Evolutionary conservation across 305 asterid genomes (phyloP).

Genomic region (Plantago coronopus): DNA sequence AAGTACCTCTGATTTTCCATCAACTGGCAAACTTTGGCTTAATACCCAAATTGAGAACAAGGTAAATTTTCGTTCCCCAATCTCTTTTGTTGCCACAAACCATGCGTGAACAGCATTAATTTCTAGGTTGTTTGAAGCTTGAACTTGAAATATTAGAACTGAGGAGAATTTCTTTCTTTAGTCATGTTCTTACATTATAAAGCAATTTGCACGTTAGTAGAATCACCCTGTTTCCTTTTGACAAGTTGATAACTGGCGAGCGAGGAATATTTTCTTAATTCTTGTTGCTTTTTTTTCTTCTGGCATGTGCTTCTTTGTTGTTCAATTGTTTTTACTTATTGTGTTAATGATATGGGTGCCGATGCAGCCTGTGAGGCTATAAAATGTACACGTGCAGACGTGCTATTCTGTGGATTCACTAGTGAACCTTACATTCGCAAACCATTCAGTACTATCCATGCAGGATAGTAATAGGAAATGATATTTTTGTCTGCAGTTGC

Average conservation of each 20-base stretch:
- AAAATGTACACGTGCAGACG: no score
- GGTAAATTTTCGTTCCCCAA: constrained; percentile 40
- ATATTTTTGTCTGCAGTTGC: no score
- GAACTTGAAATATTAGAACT: constrained; percentile 3
- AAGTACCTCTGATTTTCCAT: constrained; percentile 35
- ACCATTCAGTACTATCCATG: no score
- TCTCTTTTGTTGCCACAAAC: background rate
- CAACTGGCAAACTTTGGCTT: constrained; percentile 37
- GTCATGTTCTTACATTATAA: no score
- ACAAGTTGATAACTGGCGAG: background rate
- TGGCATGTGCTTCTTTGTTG: constrained; percentile 9
- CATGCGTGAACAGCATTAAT: background rate
- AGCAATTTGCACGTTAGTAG: constrained; percentile 1
- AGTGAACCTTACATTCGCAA: no score
- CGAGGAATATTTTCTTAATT: background rate
- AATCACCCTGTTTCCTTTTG: constrained; percentile 4
- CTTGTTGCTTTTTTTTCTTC: constrained; percentile 16
- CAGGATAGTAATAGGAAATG: no score
- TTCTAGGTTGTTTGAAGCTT: background rate
- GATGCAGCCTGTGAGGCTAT: no score
- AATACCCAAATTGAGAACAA: constrained; percentile 38
- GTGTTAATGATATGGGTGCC: no score
- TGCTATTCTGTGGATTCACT: no score
- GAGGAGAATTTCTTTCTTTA: constrained; percentile 7
- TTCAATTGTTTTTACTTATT: background rate